Evolutionary conservation across 2,329 filamentous ascomycete genomes (phyloP), one percentile per base, ranked within the genome.

Genomic region (Hymenoscyphus occultus): DNA sequence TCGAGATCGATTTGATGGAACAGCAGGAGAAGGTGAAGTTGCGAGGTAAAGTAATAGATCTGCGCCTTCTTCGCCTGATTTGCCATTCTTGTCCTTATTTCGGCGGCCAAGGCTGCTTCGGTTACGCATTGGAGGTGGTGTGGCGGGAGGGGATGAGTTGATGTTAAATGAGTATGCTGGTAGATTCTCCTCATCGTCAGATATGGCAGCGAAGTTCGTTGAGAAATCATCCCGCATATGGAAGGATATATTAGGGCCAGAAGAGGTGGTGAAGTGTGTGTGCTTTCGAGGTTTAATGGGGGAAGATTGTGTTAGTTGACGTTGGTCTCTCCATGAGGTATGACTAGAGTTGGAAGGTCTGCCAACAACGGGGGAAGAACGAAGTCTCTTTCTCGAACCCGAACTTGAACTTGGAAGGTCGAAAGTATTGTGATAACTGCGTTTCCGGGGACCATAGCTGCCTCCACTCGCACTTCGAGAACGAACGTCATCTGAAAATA

Each of bases 21-120:
- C 87, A 58, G 91, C 92, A 0, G 93, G 92, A 0, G 93, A 96
- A 0, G 95, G 95, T 6, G 94, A 98, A 61, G 92, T 92, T 59
- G 93, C 93, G 16, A 98, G 86, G 76, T 94, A 97, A 48, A 94
- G 82, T 31, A 95, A 80, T 45, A 94, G 79, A 76, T 92, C 91
- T 16, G 90, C 91, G 39, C 92, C 93, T 74, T 97, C 91, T 74
- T 95, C 89, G 66, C 87, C 89, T 1, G 82, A 78, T 74, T 89
- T 89, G 31, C 84, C 83, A 65, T 76, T 76, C 70, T 80, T 81
- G 64, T 83, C 82, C 71, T 79, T 83, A 76, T 75, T 82, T 65
- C 79, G 82, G 67, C 79, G 79, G 69, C 78, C 78, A 65, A 78
- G 67, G 71, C 84, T 76, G 71, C 78, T 76, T 71, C 84, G 81